Percentiles rank a stretch among this genome's conserved stretches.
Conservation (phyloP, 768 basidiomycete genomes). For the Auriscalpium orientale region DNA sequence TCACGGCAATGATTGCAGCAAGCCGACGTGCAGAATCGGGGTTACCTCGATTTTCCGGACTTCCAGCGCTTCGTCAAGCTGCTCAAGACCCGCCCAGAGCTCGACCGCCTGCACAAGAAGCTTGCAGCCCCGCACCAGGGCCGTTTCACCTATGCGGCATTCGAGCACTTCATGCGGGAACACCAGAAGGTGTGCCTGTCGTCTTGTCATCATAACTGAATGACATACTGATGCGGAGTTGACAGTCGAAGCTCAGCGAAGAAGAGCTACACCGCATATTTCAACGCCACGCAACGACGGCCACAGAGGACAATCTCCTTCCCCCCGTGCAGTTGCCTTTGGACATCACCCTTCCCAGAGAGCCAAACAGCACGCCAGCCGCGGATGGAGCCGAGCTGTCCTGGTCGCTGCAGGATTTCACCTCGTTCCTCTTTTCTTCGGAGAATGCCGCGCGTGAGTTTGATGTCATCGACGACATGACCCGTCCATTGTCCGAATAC, state of each 20-base stretch:
- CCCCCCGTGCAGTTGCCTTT: conserved; percentile 19
- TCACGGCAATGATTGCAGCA: conserved; percentile 32
- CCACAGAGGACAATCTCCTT: conserved; percentile 1
- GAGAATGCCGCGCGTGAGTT: conserved; percentile 62
- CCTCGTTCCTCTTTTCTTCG: conserved; percentile 69
- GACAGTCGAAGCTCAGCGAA: conserved; percentile 23
- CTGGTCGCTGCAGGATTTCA: conserved; percentile 57
- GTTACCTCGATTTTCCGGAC: conserved; percentile 65
- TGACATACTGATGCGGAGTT: neutral
- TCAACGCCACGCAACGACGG: conserved; percentile 26
- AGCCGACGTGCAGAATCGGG: conserved; percentile 49
- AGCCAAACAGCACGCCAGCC: conserved; percentile 13
- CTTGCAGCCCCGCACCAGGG: conserved; percentile 27
- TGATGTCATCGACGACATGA: conserved; percentile 77
- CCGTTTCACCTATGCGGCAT: conserved; percentile 29
- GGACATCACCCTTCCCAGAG: conserved; percentile 17
- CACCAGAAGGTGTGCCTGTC: conserved; percentile 42
- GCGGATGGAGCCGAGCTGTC: conserved; percentile 15
- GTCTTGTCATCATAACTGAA: conserved; percentile 21
- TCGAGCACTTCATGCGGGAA: conserved; percentile 43
- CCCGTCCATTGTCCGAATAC: conserved; percentile 79
- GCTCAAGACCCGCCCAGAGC: conserved; percentile 78
- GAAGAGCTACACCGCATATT: conserved; percentile 31
- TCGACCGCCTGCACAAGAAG: conserved; percentile 55
- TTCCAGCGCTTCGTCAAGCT: conserved; percentile 80